Evolutionary conservation across 1,139 yeast genomes (phyloP).

Genomic region (Saccharomycopsis hybrid): DNA sequence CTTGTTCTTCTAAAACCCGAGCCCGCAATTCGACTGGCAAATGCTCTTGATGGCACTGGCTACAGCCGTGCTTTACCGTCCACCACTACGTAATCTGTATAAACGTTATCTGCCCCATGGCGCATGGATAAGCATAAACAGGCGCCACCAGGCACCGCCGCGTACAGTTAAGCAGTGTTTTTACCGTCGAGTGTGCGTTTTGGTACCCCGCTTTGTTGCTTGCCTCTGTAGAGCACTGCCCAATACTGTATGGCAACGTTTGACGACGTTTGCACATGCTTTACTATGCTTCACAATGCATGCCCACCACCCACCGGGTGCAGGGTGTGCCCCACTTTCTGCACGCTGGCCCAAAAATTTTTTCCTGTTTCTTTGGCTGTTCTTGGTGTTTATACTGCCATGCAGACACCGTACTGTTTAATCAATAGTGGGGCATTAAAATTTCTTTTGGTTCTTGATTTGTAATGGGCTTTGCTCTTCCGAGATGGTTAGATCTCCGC

Average conservation of each 20-base stretch:
- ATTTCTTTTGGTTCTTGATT: not conserved
- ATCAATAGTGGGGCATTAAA: not conserved
- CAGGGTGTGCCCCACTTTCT: constrained; percentile 7
- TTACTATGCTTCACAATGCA: no score
- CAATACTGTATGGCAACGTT: no score
- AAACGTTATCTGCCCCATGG: not conserved
- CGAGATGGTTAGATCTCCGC: not conserved
- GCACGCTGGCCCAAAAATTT: not conserved
- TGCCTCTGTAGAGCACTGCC: no score
- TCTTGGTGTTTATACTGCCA: not conserved
- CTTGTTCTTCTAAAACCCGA: no score
- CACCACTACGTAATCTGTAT: not conserved
- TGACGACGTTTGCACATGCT: no score
- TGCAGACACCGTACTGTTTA: not conserved
- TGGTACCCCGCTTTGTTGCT: not conserved
- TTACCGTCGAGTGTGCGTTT: not conserved
- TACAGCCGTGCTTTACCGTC: not conserved
- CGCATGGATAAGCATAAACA: not conserved
- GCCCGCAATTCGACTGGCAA: no score
- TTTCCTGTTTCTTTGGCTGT: not conserved
- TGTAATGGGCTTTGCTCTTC: not conserved
- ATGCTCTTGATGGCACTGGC: not conserved
- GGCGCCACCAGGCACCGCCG: not conserved
- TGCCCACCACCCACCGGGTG: not conserved
- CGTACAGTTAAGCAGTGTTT: not conserved